Evolutionary conservation across 768 basidiomycete genomes (phyloP).

Genomic region (Mycena leptocephala): DNA sequence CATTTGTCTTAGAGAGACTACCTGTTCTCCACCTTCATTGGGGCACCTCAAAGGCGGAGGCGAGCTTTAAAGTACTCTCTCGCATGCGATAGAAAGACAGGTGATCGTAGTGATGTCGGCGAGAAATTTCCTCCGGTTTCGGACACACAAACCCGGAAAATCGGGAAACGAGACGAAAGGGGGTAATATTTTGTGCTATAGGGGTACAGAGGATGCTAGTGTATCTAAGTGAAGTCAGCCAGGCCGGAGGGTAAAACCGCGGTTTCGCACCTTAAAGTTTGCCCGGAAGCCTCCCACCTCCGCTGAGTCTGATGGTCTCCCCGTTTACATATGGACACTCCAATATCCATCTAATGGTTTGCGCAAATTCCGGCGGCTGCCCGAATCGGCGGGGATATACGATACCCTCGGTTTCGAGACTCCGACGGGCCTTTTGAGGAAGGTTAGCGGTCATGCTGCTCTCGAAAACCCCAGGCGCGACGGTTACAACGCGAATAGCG

Average conservation of each 20-base stretch:
- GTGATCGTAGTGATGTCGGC: constrained; percentile 36
- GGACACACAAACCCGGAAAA: constrained; percentile 13
- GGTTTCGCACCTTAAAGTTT: constrained; percentile 23
- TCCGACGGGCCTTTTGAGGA: constrained; percentile 53
- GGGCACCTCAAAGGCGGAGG: neutral
- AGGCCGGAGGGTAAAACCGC: neutral
- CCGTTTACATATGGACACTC: constrained; percentile 72
- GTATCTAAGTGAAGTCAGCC: constrained; percentile 5
- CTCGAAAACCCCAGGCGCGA: constrained; percentile 71
- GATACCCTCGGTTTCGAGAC: constrained; percentile 57
- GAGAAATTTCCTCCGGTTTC: constrained; percentile 28
- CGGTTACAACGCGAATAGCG: constrained; percentile 68
- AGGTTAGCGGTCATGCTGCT: constrained; percentile 61
- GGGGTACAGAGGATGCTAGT: neutral
- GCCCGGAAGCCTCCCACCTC: constrained; percentile 43
- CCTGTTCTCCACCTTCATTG: constrained; percentile 51
- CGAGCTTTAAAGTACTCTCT: constrained; percentile 25
- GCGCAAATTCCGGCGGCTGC: constrained; percentile 64
- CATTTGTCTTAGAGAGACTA: too few species aligned
- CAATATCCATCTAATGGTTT: constrained; percentile 65
- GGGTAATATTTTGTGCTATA: constrained; percentile 4
- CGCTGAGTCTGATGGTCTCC: constrained; percentile 65
- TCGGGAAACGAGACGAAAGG: constrained; percentile 1
- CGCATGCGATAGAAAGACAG: constrained; percentile 14
- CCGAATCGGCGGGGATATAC: constrained; percentile 66